phyloP scores from a whole-genome alignment of 1,284 basidiomycete genomes.

The Ganoderma leucocontextum region DNA sequence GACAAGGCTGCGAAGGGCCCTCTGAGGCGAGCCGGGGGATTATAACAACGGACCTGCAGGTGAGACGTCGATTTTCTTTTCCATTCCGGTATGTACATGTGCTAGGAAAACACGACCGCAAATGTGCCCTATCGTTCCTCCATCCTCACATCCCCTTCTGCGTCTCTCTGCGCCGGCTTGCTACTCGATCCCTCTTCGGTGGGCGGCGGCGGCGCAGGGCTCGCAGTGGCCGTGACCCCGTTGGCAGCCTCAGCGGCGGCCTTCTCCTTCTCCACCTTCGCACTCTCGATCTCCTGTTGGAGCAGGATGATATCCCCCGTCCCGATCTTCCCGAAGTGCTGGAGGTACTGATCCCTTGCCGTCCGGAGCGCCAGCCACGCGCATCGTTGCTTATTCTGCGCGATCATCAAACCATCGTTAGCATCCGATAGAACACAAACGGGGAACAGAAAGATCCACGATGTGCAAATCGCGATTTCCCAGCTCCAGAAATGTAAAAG shows the following conservation, averaged over 20 bases:
- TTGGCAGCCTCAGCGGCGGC: conserved; percentile 26
- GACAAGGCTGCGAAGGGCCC: background rate
- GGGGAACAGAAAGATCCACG: background rate
- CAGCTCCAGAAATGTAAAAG: too few relatives aligned
- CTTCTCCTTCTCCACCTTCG: conserved; percentile 49
- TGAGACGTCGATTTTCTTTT: background rate
- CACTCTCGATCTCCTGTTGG: conserved; percentile 73
- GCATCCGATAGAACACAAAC: background rate
- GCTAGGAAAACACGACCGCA: background rate
- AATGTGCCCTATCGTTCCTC: conserved; percentile 39
- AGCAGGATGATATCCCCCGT: conserved; percentile 76
- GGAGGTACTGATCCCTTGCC: conserved; percentile 73
- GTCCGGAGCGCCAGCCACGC: conserved; percentile 82
- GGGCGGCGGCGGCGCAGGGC: conserved; percentile 24
- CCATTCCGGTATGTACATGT: background rate
- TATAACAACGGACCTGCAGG: background rate
- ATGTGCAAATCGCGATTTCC: too few relatives aligned
- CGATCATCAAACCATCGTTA: background rate
- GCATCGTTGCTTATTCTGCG: conserved; percentile 75
- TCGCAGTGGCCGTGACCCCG: conserved; percentile 16
- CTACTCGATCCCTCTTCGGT: conserved; percentile 17
- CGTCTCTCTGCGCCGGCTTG: conserved; percentile 38
- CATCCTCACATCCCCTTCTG: conserved; percentile 65
- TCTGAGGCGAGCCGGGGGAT: background rate
- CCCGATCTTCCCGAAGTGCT: conserved; percentile 81